These are phyloP conservation scores for Aspergillus aculeatinus DNA, from an alignment of 2,329 filamentous ascomycete genomes.

Conservation along the genomic window DNA sequence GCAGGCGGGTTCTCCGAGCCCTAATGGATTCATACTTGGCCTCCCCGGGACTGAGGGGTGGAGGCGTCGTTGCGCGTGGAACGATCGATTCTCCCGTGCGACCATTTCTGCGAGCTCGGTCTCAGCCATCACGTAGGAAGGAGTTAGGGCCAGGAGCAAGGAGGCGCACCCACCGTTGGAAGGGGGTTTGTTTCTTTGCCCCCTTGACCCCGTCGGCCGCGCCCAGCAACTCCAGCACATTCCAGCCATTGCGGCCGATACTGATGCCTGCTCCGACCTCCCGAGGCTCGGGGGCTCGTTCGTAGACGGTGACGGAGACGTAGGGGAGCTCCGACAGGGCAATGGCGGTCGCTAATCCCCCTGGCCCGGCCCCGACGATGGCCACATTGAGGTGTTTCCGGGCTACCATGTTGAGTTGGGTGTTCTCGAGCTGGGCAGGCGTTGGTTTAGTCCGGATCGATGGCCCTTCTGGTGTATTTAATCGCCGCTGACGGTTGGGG, in stretches of 20 bases:
- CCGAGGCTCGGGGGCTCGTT: slow-evolving; percentile 1
- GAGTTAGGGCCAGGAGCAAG: too few species aligned
- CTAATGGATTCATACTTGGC: not conserved
- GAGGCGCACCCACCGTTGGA: not conserved
- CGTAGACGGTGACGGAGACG: slow-evolving; percentile 1
- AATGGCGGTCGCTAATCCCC: slow-evolving; percentile 4
- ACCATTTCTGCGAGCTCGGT: too few species aligned
- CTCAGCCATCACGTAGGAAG: too few species aligned
- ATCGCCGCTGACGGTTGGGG: too few species aligned
- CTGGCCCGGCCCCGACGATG: slow-evolving; percentile 7
- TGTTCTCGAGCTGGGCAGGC: too few species aligned
- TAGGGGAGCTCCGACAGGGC: slow-evolving; percentile 3
- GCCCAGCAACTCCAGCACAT: slow-evolving; percentile 1
- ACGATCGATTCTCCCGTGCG: too few species aligned
- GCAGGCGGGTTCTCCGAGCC: slow-evolving; percentile 9
- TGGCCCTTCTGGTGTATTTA: too few species aligned
- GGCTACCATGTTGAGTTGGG: too few species aligned
- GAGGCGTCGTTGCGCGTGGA: too few species aligned
- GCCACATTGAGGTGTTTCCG: not conserved
- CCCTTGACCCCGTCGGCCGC: slow-evolving; percentile 5
- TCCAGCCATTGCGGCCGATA: slow-evolving; percentile 6
- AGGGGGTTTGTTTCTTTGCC: not conserved
- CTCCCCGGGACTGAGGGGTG: not conserved
- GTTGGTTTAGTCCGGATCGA: too few species aligned
- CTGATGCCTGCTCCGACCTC: slow-evolving; percentile 8